Evolutionary conservation across 345 rosid genomes (phyloP).

Genomic region (Rhizophora mangle): DNA sequence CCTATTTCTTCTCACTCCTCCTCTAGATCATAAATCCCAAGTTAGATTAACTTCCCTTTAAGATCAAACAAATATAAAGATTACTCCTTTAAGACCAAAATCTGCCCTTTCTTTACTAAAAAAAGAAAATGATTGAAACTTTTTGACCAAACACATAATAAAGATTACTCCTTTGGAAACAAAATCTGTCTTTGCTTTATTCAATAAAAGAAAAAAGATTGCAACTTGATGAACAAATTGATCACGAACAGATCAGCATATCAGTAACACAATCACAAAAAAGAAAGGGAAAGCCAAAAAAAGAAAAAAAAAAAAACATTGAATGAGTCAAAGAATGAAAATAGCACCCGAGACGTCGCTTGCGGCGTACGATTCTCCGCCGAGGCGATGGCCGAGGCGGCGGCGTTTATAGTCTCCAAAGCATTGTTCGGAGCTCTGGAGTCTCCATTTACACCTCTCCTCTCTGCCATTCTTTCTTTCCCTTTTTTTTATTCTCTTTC

Average conservation of each 20-base stretch:
- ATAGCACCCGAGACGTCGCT: constrained; percentile 48
- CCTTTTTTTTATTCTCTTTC: neutral
- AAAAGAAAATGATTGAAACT: no score
- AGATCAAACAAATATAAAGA: neutral
- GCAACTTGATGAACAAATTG: no score
- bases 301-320: constrained; percentile 1
- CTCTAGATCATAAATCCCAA: neutral
- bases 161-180: no score
- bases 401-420: constrained; percentile 74
- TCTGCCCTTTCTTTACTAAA: no score
- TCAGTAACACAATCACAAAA: neutral
- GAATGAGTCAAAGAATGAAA: neutral
- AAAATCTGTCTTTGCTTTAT: no score
- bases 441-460: constrained; percentile 46
- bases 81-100: no score
- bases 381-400: constrained; percentile 83
- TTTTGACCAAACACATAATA: no score
- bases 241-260: no score
- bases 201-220: no score
- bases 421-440: constrained; percentile 40
- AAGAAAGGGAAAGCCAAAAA: neutral
- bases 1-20: neutral
- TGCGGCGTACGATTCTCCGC: constrained; percentile 66
- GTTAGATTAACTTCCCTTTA: no score
- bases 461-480: constrained; percentile 11